Conservation (phyloP, 1,139 yeast genomes). For the Trichomonascaceae sp. region DNA sequence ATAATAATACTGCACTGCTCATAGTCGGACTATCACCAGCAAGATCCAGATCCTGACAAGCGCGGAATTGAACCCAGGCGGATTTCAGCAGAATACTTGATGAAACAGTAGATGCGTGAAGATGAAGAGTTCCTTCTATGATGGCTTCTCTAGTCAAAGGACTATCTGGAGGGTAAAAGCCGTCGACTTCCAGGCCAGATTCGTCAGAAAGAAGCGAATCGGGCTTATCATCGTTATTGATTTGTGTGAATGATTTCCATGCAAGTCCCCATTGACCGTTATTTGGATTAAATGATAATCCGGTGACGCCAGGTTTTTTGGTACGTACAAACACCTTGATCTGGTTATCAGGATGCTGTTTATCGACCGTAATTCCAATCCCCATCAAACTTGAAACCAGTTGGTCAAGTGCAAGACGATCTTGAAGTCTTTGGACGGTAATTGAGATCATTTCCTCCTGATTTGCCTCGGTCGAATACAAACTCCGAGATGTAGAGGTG, state of each 20-base stretch:
- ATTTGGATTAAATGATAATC: neutral
- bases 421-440: slow-evolving; percentile 15
- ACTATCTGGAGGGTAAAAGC: slow-evolving; percentile 8
- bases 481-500: slow-evolving; percentile 17
- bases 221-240: slow-evolving; percentile 17
- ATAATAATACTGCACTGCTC: slow-evolving; percentile 11
- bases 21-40: slow-evolving; percentile 19
- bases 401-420: slow-evolving; percentile 22
- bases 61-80: slow-evolving; percentile 18
- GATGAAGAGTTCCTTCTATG: slow-evolving; percentile 17
- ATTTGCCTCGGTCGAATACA: slow-evolving; percentile 19
- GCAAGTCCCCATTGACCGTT: slow-evolving; percentile 5
- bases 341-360: slow-evolving; percentile 8
- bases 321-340: slow-evolving; percentile 13
- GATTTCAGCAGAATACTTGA: slow-evolving; percentile 7
- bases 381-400: slow-evolving; percentile 19
- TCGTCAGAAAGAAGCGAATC: slow-evolving; percentile 14
- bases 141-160: slow-evolving; percentile 16
- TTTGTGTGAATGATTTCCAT: slow-evolving; percentile 11
- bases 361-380: slow-evolving; percentile 15
- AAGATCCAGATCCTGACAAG: slow-evolving; percentile 18
- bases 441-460: slow-evolving; percentile 15
- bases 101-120: slow-evolving; percentile 8
- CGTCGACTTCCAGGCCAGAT: slow-evolving; percentile 7
- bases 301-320: slow-evolving; percentile 17